Base-by-base conservation (phyloP, 1,139 yeast genomes). In the Candida sanyaensis region DNA sequence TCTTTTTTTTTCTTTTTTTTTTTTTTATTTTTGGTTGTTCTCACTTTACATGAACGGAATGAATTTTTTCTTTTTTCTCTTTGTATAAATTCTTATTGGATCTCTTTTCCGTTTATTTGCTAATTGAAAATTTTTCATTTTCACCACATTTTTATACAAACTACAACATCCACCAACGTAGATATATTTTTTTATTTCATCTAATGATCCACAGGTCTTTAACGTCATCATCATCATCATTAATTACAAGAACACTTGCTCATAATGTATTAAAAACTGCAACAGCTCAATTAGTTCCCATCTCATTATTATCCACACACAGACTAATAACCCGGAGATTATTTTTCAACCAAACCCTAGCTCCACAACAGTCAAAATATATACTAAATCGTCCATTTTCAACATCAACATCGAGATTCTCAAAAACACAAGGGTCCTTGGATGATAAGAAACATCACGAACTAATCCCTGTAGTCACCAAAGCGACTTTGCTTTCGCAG, bases 401-500 rank as follows among this genome's bases (percentile, higher is more conserved):
- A 12, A 41, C 43, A 24, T 31, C 9, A 9, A 31, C 29, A 17
- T 17, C 21, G 9, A 21, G 11, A 30, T n/a, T 12, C 17, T 23
- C 6, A 11, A 29, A 40, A 17, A 21, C 21, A 13, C 41, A 26
- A 12, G 8, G 7, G 5, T 21, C 23, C 8, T 10, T 10, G 9
- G n/a, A 17, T 4, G 17, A 11, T 6, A 13, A 13, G 1, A 26
- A 26, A 41, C 12, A 26, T 4, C 21, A 12, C 23, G 45, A 42
- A 11, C 37, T 44, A 30, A 39, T 40, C 28, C 37, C 28, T 6
- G 12, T 41, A 12, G 32, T 62, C 30, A 68, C 76, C 30, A 74
- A 74, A 53, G 72, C 73, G 30, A 55, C 65, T 11, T 63, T 80
- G 12, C 64, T 81, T 10, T 61, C 77, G 0, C 76, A 73, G 42